phyloP scores from a whole-genome alignment of 352 stramenopile genomes.

The Globisporangium barbulae region DNA sequence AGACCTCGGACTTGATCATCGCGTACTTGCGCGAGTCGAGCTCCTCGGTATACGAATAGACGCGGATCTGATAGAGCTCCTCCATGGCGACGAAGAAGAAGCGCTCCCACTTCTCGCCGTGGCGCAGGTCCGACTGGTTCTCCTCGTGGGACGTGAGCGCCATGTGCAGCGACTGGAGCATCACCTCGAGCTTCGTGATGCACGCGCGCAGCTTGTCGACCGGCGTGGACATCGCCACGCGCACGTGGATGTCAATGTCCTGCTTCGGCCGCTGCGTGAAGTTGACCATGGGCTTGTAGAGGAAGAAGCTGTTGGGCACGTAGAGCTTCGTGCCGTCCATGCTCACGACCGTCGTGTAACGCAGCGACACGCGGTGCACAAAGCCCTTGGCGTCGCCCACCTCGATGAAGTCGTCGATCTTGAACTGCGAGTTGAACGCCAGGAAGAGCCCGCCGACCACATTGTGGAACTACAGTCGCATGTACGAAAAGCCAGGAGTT shows the following conservation, averaged over 20 bases:
- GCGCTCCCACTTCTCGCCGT: conserved; percentile 78
- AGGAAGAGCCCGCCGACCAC: conserved; percentile 83
- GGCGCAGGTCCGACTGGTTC: conserved; percentile 71
- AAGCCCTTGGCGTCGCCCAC: conserved; percentile 73
- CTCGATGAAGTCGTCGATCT: conserved; percentile 86
- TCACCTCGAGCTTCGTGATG: conserved; percentile 58
- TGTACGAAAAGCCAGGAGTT: not conserved
- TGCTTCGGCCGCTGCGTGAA: conserved; percentile 83
- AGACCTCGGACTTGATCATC: conserved; percentile 88
- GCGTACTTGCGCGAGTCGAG: conserved; percentile 84
- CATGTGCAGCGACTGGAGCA: conserved; percentile 84
- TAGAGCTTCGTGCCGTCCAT: conserved; percentile 77
- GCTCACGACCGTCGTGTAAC: conserved; percentile 84
- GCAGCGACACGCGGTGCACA: conserved; percentile 78
- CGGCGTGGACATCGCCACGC: conserved; percentile 50
- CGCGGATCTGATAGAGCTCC: conserved; percentile 70
- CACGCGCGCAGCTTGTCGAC: conserved; percentile 61
- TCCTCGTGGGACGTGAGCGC: conserved; percentile 86
- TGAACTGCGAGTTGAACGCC: conserved; percentile 88
- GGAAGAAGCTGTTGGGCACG: conserved; percentile 86
- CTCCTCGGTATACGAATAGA: conserved; percentile 89
- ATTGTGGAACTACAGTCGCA: conserved; percentile 60
- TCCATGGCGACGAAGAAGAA: conserved; percentile 89
- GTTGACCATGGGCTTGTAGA: conserved; percentile 91
- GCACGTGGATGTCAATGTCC: conserved; percentile 72